phyloP scores from a whole-genome alignment of 805 yeast genomes.

The Candida sakaeoensis region DNA sequence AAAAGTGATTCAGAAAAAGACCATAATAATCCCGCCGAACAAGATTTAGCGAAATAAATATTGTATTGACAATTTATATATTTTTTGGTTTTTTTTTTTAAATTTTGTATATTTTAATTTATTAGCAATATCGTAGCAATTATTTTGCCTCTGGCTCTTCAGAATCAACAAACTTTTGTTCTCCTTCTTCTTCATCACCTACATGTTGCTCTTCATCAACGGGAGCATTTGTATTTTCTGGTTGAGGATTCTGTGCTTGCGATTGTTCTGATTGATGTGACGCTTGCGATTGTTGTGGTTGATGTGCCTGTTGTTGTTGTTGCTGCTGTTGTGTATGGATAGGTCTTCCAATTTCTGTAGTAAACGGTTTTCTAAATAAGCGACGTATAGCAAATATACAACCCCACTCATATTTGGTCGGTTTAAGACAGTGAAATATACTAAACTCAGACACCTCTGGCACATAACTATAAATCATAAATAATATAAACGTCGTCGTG shows the following conservation, averaged over 20 bases:
- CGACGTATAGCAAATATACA: slow-evolving; percentile 8
- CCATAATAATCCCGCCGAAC: neutral
- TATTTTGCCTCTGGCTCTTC: slow-evolving; percentile 4
- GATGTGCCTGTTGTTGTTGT: neutral
- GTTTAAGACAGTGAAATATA: slow-evolving; percentile 3
- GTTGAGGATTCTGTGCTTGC: too few relatives aligned
- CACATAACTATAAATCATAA: slow-evolving; percentile 6
- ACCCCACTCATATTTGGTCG: slow-evolving; percentile 6
- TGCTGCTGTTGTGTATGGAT: neutral
- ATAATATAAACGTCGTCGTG: slow-evolving; percentile 7
- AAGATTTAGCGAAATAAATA: neutral
- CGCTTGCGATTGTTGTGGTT: slow-evolving; percentile 1
- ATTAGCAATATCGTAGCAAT: neutral
- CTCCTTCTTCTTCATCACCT: slow-evolving; percentile 3
- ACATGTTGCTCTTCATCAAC: slow-evolving; percentile 8
- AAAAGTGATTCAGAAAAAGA: neutral
- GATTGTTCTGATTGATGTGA: slow-evolving; percentile 1
- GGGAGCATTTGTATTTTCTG: neutral
- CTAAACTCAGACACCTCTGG: slow-evolving; percentile 8
- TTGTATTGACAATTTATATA: neutral
- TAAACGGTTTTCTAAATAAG: neutral
- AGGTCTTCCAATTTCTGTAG: neutral
- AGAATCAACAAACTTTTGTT: slow-evolving; percentile 6
- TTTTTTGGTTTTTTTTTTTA: neutral
- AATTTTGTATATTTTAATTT: neutral